Conservation (phyloP, 2,329 filamentous ascomycete species). For the Arachnopeziza araneosa region DNA sequence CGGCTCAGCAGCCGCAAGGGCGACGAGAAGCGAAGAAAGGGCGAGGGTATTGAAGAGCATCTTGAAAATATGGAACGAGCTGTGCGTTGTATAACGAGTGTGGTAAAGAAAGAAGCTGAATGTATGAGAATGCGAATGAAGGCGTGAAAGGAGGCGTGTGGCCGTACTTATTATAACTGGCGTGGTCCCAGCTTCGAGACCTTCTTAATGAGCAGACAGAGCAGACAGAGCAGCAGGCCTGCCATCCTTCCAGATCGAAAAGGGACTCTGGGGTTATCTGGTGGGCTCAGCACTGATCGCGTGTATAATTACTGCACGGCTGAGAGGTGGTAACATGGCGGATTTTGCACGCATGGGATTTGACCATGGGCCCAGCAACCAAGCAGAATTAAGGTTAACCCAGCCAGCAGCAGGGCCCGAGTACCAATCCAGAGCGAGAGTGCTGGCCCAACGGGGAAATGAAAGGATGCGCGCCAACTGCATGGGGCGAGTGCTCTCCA, state of each 20-base stretch:
- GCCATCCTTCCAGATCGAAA: background rate
- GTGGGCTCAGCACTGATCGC: constrained; percentile 1
- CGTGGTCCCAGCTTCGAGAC: background rate
- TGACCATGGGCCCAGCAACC: background rate
- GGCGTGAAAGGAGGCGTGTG: background rate
- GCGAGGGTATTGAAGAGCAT: constrained; percentile 30
- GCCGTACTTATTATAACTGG: background rate
- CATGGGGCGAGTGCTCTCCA: background rate
- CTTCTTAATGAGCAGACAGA: no score
- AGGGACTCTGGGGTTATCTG: background rate
- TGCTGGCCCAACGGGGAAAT: background rate
- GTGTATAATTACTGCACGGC: constrained; percentile 1
- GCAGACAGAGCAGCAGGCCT: no score
- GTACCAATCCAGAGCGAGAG: background rate
- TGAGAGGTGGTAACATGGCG: background rate
- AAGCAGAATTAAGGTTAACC: constrained; percentile 1
- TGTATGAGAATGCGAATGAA: background rate
- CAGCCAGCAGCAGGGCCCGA: background rate
- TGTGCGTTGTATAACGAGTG: constrained; percentile 8
- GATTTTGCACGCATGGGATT: background rate
- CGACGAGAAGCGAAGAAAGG: constrained; percentile 14
- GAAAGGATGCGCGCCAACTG: background rate
- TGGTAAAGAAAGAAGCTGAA: background rate
- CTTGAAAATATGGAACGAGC: constrained; percentile 10
- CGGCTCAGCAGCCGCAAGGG: constrained; percentile 29